Base-by-base conservation (phyloP, 2,329 filamentous ascomycete species). In the Colletotrichum sublineola region DNA sequence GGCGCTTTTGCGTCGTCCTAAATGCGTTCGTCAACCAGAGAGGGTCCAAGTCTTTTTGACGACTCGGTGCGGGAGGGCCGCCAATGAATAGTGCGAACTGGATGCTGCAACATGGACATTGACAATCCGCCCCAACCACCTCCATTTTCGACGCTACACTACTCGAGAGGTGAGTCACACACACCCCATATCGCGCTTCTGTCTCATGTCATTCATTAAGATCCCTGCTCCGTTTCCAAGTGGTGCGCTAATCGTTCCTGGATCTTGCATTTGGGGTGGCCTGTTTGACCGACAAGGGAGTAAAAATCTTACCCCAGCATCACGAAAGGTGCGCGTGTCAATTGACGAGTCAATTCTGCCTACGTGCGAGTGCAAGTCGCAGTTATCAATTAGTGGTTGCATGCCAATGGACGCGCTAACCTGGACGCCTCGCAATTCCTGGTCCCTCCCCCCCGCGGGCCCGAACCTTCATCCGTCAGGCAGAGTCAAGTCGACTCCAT, bases 341-440 rank as follows among this genome's bases (percentile, higher is more conserved):
- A 74, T 74, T 74, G 73, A 73, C 73, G 73, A 74, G 69, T 74
- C 73, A 70, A 73, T 48, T 52, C 61, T 70, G 57, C 62, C 65
- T 63, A 50, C 65, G 31, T 63, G 56, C 65, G 31, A 62, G 64
- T 63, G 61, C 65, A 67, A 55, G 36, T 42, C 57, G 29, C 44
- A 36, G 40, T 57, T 61, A 38, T 40, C 61, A 53, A 52, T 52
- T 50, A 73, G 69, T 52, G 70, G 52, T 70, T 67, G 73, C 73
- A 73, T 73, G 55, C 61, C 66, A 33, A 66, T 62, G 64, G 70
- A 63, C 67, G 64, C 70, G 66, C 70, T 74, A 70, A 40, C 33
- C 62, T 33, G 44, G 50, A 67, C 42, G 70, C 73, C 63, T 74
- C 58, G 69, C 73, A 60, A 56, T 60, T 73, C 65, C 56, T 67